Conservation (phyloP, 306 rosid species). For the Citrullus mucosospermus region DNA sequence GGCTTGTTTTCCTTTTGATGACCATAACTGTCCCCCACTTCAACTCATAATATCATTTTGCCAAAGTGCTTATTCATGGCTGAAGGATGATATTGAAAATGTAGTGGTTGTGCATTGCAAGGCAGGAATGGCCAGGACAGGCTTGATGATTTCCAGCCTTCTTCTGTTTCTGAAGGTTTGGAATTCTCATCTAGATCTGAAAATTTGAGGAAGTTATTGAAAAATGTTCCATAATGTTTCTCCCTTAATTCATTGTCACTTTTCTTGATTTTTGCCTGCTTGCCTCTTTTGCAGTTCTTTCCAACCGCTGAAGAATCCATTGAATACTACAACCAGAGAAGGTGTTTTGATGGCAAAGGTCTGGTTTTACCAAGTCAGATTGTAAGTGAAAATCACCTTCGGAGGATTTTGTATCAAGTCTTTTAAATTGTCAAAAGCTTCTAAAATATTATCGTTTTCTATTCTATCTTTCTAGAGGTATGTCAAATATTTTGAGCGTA, state of each 20-base stretch:
- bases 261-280: conserved; percentile 10
- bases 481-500: conserved; percentile 85
- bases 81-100: conserved; percentile 92
- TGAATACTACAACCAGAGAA: conserved; percentile 90
- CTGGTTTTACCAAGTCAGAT: conserved; percentile 96
- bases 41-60: conserved; percentile 77
- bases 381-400: conserved; percentile 31
- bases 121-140: conserved; percentile 99
- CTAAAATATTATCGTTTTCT: neutral
- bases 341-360: conserved; percentile 93
- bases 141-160: conserved; percentile 97
- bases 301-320: conserved; percentile 97
- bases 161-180: conserved; percentile 74
- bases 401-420: neutral
- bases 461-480: conserved; percentile 45
- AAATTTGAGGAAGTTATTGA: conserved; percentile 6
- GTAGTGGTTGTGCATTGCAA: conserved; percentile 98
- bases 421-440: neutral
- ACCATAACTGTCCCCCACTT: conserved; percentile 88
- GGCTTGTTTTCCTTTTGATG: conserved; percentile 94
- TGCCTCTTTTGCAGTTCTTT: conserved; percentile 52
- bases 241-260: conserved; percentile 3
- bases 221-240: neutral
- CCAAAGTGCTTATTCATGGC: conserved; percentile 95
- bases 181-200: conserved; percentile 8